Conservation (phyloP, 805 yeast genomes). For the Sugiyamaella marilandica region DNA sequence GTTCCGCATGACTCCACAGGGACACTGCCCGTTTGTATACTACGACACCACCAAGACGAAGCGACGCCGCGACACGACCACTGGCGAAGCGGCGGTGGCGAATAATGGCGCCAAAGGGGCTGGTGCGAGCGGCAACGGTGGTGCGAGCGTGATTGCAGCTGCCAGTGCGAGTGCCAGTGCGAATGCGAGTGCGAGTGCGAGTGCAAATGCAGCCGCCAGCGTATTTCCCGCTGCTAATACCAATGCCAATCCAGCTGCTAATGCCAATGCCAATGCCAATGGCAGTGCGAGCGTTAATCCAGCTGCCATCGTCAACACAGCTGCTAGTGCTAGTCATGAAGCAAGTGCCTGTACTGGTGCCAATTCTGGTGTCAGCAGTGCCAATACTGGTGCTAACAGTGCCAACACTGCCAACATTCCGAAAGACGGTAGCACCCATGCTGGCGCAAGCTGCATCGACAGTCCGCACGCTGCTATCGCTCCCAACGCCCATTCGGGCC, state of each 20-base stretch:
- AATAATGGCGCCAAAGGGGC: slow-evolving; percentile 21
- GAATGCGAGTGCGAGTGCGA: slow-evolving; percentile 10
- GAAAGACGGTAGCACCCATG: too few species aligned
- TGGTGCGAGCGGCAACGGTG: neutral
- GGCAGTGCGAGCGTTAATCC: neutral
- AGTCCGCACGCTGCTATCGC: too few species aligned
- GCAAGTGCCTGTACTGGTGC: too few species aligned
- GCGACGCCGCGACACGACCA: neutral
- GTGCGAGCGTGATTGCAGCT: too few species aligned
- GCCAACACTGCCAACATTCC: too few species aligned
- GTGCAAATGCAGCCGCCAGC: slow-evolving; percentile 12
- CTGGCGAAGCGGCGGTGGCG: slow-evolving; percentile 24
- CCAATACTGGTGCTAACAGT: too few species aligned
- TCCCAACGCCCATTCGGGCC: too few species aligned
- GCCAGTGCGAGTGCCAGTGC: neutral
- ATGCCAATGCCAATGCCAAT: neutral
- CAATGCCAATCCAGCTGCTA: neutral
- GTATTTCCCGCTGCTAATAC: slow-evolving; percentile 22
- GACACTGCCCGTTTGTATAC: slow-evolving; percentile 73
- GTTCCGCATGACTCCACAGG: slow-evolving; percentile 57
- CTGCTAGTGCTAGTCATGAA: too few species aligned
- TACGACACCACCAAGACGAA: neutral
- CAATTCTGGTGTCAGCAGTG: too few species aligned
- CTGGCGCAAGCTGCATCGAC: too few species aligned
- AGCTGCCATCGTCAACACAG: neutral